Conservation (phyloP, 805 yeast genomes). For the Yarrowia bubula region DNA sequence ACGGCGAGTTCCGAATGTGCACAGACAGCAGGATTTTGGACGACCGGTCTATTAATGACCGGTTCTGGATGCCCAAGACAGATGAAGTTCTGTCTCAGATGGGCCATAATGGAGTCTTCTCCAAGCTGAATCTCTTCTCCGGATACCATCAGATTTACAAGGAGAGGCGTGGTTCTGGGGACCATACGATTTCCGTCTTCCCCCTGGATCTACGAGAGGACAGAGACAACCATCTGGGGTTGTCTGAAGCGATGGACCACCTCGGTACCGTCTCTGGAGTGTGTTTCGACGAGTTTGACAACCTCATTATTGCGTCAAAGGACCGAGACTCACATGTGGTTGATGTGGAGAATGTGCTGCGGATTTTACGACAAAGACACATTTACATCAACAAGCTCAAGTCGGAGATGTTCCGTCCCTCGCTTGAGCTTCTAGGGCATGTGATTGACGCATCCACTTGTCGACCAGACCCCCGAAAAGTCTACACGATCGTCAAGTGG, state of each 20-base stretch:
- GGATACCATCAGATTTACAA: neutral
- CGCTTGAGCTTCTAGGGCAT: neutral
- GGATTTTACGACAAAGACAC: neutral
- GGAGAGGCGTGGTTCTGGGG: neutral
- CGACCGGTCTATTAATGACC: slow-evolving; percentile 10
- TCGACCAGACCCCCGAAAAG: neutral
- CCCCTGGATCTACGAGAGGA: neutral
- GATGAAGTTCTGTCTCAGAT: neutral
- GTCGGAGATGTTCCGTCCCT: neutral
- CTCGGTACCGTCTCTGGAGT: neutral
- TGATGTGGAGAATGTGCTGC: neutral
- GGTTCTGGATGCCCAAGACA: slow-evolving; percentile 5
- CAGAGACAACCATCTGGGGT: slow-evolving; percentile 7
- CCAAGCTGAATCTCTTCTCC: neutral
- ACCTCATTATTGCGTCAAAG: neutral
- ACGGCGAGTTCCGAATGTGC: slow-evolving; percentile 15
- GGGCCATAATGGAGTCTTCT: neutral
- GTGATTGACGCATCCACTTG: neutral
- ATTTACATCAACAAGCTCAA: neutral
- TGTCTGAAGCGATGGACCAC: slow-evolving; percentile 5
- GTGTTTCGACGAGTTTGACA: slow-evolving; percentile 6
- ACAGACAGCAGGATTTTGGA: neutral
- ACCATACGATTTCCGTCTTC: neutral
- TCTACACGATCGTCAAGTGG: neutral
- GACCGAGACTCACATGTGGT: neutral